Percentiles rank a stretch among this genome's conserved stretches.
phyloP scores from a whole-genome alignment of 2,329 filamentous ascomycete species.

The Fusarium albidum region DNA sequence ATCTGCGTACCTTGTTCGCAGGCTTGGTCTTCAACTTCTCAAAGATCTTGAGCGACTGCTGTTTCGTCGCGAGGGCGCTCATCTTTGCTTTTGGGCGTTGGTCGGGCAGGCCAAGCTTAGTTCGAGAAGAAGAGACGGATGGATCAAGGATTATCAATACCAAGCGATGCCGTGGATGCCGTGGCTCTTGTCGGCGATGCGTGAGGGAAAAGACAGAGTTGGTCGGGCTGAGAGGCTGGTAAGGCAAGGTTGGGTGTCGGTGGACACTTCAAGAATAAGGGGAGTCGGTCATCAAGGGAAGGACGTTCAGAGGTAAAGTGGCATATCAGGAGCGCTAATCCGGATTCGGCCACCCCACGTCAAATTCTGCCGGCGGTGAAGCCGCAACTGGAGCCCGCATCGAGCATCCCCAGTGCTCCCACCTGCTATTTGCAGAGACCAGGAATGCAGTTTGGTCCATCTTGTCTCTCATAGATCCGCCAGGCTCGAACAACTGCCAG shows the following conservation, averaged over 20 bases:
- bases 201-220: conserved; percentile 29
- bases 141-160: background rate
- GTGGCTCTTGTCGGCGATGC: conserved; percentile 25
- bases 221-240: conserved; percentile 25
- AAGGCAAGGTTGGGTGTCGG: conserved; percentile 30
- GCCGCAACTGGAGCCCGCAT: conserved; percentile 14
- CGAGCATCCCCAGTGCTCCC: conserved; percentile 4
- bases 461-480: background rate
- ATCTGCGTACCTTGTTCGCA: conserved; percentile 82
- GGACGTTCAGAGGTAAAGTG: conserved; percentile 48
- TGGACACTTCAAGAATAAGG: conserved; percentile 43
- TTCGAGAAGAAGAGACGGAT: conserved; percentile 6
- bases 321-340: conserved; percentile 52
- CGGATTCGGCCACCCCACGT: conserved; percentile 43
- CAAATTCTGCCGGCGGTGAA: conserved; percentile 51
- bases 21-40: conserved; percentile 95
- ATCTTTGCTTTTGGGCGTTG: conserved; percentile 54
- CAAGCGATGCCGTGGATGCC: conserved; percentile 6
- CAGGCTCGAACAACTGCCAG: conserved; percentile 12
- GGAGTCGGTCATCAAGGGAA: conserved; percentile 47
- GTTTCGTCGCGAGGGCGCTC: conserved; percentile 81
- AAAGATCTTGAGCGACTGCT: conserved; percentile 96
- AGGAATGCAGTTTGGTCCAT: too few relatives aligned
- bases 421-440: too few relatives aligned
- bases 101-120: conserved; percentile 14